phyloP scores from a whole-genome alignment of 345 rosid species.

The Balakata baccata region DNA sequence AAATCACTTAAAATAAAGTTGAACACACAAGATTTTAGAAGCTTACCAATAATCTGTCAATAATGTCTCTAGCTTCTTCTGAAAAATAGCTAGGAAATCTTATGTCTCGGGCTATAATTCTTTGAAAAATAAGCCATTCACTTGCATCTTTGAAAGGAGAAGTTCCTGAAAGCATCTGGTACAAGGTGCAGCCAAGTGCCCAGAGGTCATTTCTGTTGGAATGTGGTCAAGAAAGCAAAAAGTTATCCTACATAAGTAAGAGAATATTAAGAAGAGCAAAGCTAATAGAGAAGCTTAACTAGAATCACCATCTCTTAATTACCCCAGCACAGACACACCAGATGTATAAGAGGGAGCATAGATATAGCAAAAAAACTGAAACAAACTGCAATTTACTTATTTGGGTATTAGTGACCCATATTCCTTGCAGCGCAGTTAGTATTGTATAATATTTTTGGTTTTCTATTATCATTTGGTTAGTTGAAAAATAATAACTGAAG shows the following conservation, averaged over 20 bases:
- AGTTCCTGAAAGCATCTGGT: slow-evolving; percentile 99
- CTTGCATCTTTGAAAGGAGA: slow-evolving; percentile 98
- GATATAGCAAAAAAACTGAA: not conserved
- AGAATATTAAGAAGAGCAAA: slow-evolving; percentile 7
- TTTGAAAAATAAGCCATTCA: slow-evolving; percentile 97
- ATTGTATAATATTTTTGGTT: not conserved
- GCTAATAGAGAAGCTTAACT: slow-evolving; percentile 7
- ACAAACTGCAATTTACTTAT: not conserved
- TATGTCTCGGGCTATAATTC: slow-evolving; percentile 89
- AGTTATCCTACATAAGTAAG: slow-evolving; percentile 25
- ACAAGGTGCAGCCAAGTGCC: slow-evolving; percentile 99
- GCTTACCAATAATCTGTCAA: slow-evolving; percentile 79
- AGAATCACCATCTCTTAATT: not conserved
- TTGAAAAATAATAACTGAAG: not conserved
- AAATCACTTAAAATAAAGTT: not conserved
- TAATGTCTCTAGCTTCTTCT: slow-evolving; percentile 79
- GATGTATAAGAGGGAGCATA: not conserved
- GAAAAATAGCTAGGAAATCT: slow-evolving; percentile 88
- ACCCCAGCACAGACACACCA: not conserved
- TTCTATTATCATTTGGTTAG: not conserved
- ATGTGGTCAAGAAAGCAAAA: slow-evolving; percentile 33
- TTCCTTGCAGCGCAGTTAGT: not conserved
- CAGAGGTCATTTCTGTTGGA: slow-evolving; percentile 90
- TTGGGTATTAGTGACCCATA: not conserved
- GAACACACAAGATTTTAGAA: slow-evolving; percentile 14